Conservation (phyloP, 331 rosid species). For the Cucumis variabilis region DNA sequence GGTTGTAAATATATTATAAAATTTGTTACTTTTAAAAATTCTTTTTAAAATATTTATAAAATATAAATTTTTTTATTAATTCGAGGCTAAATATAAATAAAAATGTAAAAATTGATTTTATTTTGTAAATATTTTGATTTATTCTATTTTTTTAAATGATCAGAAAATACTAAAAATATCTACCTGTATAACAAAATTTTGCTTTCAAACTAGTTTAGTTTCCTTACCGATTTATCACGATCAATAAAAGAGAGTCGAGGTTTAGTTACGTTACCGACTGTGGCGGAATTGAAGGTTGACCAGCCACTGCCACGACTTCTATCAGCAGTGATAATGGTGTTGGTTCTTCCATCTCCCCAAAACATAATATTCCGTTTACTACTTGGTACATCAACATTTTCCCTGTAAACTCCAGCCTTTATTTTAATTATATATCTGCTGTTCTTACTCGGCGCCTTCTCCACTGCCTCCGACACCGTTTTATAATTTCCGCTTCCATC, state of each 20-base stretch:
- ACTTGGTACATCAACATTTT: slow-evolving; percentile 28
- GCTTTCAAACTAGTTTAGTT: too few relatives aligned
- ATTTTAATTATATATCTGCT: slow-evolving; percentile 23
- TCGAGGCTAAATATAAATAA: too few relatives aligned
- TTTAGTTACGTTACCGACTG: not conserved
- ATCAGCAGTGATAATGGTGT: slow-evolving; percentile 7
- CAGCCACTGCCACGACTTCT: slow-evolving; percentile 22
- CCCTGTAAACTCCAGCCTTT: slow-evolving; percentile 22
- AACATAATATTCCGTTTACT: slow-evolving; percentile 29
- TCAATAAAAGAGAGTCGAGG: not conserved
- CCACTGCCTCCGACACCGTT: slow-evolving; percentile 27
- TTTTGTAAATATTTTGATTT: too few relatives aligned
- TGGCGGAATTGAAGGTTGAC: slow-evolving; percentile 34
- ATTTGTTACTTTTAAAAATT: too few relatives aligned
- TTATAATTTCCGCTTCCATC: slow-evolving; percentile 32
- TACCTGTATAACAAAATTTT: too few relatives aligned
- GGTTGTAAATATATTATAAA: too few relatives aligned
- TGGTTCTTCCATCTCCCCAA: slow-evolving; percentile 33
- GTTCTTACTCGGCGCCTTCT: not conserved
- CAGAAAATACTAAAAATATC: too few relatives aligned
- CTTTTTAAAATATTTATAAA: too few relatives aligned
- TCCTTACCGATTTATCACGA: too few relatives aligned
- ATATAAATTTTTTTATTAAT: too few relatives aligned
- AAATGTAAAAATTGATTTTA: too few relatives aligned
- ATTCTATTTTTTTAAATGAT: too few relatives aligned